Percentiles rank a stretch among this genome's conserved stretches.
Conservation (phyloP, 192 early-diverging fungal species). For the Backusella mclennaniae region DNA sequence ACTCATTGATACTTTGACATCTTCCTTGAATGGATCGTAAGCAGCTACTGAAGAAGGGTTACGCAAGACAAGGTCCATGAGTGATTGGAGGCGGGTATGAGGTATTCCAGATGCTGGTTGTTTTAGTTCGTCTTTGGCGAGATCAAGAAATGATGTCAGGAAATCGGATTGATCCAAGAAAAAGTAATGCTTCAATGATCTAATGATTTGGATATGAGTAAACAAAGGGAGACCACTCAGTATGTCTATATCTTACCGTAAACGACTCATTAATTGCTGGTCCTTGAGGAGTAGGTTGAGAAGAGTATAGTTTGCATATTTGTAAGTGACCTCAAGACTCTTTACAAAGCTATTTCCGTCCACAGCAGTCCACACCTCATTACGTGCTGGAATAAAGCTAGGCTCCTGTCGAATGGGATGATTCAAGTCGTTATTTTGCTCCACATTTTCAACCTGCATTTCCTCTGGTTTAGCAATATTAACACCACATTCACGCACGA, state of each 20-base stretch:
- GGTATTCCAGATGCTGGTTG: constrained; percentile 68
- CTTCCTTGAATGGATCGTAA: constrained; percentile 83
- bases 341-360: constrained; percentile 68
- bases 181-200: constrained; percentile 91
- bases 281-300: constrained; percentile 79
- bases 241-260: constrained; percentile 46
- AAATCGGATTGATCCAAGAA: constrained; percentile 94
- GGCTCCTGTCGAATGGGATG: neutral
- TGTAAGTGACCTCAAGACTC: constrained; percentile 84
- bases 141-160: constrained; percentile 90
- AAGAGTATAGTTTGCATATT: constrained; percentile 83
- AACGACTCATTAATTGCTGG: constrained; percentile 69
- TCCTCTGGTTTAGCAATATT: constrained; percentile 35
- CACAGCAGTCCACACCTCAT: constrained; percentile 57
- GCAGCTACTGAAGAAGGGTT: constrained; percentile 82
- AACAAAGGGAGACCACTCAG: neutral
- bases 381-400: constrained; percentile 10
- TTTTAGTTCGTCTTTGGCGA: constrained; percentile 76
- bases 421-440: constrained; percentile 22
- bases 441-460: constrained; percentile 12
- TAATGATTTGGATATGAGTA: constrained; percentile 22
- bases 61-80: constrained; percentile 85
- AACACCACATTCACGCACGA: constrained; percentile 82
- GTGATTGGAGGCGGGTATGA: constrained; percentile 71
- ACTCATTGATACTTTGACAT: constrained; percentile 76